A percentile compares a stretch with the other conserved stretches of the same genome.
Evolutionary conservation across 164 flowering plant genomes (phyloP).

Genomic region (Annona cherimola): DNA sequence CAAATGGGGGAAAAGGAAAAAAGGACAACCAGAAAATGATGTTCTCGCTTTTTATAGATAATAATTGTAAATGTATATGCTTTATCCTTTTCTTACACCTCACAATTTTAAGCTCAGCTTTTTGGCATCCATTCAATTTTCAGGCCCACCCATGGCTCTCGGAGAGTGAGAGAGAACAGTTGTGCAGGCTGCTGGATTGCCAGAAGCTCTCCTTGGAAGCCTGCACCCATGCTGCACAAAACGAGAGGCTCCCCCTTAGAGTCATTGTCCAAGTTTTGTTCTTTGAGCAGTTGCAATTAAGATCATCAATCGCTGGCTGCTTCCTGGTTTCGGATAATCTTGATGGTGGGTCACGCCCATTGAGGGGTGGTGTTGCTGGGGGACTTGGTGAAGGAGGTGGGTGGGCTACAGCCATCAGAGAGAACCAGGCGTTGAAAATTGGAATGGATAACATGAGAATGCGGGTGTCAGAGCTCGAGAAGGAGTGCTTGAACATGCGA

Average conservation of each 20-base stretch:
- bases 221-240: conserved; percentile 95
- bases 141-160: conserved; percentile 93
- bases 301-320: conserved; percentile 89
- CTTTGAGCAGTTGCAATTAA: conserved; percentile 87
- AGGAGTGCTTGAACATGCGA: conserved; percentile 81
- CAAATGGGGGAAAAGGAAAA: too few species aligned
- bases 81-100: neutral
- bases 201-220: conserved; percentile 95
- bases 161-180: conserved; percentile 77
- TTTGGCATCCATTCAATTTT: conserved; percentile 4
- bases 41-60: neutral
- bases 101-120: neutral
- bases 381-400: conserved; percentile 54
- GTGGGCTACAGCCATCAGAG: conserved; percentile 74
- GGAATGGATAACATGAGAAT: conserved; percentile 89
- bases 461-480: conserved; percentile 84
- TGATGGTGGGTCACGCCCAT: conserved; percentile 70
- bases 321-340: conserved; percentile 85
- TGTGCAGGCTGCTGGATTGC: conserved; percentile 87
- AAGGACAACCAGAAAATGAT: too few species aligned
- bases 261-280: conserved; percentile 87
- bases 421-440: conserved; percentile 81
- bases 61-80: neutral
- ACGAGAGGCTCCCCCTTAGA: conserved; percentile 83
- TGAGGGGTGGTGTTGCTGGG: conserved; percentile 52